phyloP scores from a whole-genome alignment of 306 rosid species.

The Vigna mungo region DNA sequence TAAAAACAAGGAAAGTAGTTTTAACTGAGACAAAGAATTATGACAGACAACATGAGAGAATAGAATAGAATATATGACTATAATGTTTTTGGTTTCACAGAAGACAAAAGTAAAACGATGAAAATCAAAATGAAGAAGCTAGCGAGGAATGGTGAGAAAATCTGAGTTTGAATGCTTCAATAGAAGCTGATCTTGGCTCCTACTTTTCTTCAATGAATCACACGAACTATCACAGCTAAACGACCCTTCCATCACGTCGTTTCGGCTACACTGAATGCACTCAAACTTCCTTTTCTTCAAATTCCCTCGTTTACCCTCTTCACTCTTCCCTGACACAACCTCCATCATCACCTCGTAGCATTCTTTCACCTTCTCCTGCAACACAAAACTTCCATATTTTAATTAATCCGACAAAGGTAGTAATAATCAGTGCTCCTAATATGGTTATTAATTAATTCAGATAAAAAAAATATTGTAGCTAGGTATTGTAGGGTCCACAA shows the following conservation, averaged over 20 bases:
- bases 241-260: slow-evolving; percentile 66
- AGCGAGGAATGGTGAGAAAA: slow-evolving; percentile 57
- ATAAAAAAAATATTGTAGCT: background rate
- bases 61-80: background rate
- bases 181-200: slow-evolving; percentile 56
- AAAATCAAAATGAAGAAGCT: background rate
- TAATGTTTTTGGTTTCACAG: background rate
- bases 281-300: slow-evolving; percentile 61
- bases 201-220: slow-evolving; percentile 66
- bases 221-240: slow-evolving; percentile 73
- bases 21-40: background rate
- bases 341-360: slow-evolving; percentile 66
- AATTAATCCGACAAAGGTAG: too few species aligned
- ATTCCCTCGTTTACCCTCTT: slow-evolving; percentile 33
- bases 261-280: slow-evolving; percentile 67
- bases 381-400: background rate
- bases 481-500: background rate
- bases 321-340: slow-evolving; percentile 23
- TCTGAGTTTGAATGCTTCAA: slow-evolving; percentile 49
- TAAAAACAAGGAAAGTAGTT: too few species aligned
- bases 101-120: background rate
- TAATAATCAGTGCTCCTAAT: too few species aligned
- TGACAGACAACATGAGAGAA: background rate
- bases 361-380: slow-evolving; percentile 69
- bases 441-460: too few species aligned